phyloP scores from a whole-genome alignment of 2,329 filamentous ascomycete genomes.

The Trichoderma endophyticum region DNA sequence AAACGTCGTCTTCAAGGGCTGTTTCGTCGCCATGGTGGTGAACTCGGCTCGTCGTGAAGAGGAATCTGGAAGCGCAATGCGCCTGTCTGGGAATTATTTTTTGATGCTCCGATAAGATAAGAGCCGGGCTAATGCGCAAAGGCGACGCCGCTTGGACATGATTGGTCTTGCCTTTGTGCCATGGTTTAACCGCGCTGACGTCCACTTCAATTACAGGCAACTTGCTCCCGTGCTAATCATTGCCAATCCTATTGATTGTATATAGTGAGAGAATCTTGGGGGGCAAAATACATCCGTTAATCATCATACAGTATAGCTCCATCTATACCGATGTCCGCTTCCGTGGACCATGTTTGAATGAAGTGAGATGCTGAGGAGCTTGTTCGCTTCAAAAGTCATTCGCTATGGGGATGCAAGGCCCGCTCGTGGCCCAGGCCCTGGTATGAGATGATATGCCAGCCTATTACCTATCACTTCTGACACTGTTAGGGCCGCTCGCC shows the following conservation, averaged over 20 bases:
- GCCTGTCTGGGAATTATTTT: slow-evolving; percentile 19
- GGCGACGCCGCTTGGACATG: background rate
- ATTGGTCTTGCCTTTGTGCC: background rate
- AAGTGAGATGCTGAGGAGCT: slow-evolving; percentile 8
- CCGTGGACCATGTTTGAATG: background rate
- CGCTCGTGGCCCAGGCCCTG: slow-evolving; percentile 55
- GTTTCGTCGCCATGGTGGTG: slow-evolving; percentile 53
- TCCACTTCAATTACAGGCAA: background rate
- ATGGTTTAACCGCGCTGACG: background rate
- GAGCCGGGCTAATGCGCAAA: background rate
- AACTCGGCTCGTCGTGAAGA: background rate
- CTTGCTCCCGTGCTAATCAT: background rate
- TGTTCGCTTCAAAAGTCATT: background rate
- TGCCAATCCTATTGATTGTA: background rate
- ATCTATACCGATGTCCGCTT: background rate
- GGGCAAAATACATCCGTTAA: background rate
- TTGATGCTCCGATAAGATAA: slow-evolving; percentile 6
- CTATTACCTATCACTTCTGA: background rate
- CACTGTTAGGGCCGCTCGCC: slow-evolving; percentile 53
- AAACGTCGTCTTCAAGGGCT: slow-evolving; percentile 80
- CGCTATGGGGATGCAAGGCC: slow-evolving; percentile 53
- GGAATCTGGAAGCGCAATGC: background rate
- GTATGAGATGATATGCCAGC: slow-evolving; percentile 35
- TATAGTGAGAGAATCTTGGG: background rate
- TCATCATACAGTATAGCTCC: background rate